These are phyloP conservation scores for Paraphaeosphaeria sporulosa DNA, from an alignment of 2,329 filamentous ascomycete species.

Conservation along the genomic window DNA sequence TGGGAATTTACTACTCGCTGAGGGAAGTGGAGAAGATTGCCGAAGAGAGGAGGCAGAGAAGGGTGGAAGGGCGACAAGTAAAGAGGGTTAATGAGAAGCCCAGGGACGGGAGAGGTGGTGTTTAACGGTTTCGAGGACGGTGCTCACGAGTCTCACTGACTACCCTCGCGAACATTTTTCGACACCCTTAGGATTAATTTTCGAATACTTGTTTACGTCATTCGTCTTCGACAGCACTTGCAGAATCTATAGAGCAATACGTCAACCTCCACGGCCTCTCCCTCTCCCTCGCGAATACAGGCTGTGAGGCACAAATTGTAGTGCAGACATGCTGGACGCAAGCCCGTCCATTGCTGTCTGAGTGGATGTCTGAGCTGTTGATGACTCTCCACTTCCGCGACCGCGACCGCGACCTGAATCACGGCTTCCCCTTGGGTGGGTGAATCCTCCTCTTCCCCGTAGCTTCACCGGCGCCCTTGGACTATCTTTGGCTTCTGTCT, in stretches of 20 bases:
- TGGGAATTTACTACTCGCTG: neutral
- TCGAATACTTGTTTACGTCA: too few species aligned
- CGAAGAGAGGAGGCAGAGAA: too few species aligned
- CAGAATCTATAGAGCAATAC: too few species aligned
- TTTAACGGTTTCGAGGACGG: too few species aligned
- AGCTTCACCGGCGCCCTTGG: slow-evolving; percentile 30
- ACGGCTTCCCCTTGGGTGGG: slow-evolving; percentile 25
- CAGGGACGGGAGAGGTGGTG: neutral
- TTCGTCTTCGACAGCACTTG: too few species aligned
- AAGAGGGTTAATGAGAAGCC: neutral
- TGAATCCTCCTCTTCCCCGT: slow-evolving; percentile 42
- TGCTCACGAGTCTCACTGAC: too few species aligned
- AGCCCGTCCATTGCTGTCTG: slow-evolving; percentile 65
- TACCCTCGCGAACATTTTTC: too few species aligned
- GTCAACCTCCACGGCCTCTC: slow-evolving; percentile 23
- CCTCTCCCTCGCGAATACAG: slow-evolving; percentile 33
- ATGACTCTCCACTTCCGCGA: slow-evolving; percentile 13
- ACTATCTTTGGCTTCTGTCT: slow-evolving; percentile 13
- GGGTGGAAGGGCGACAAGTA: neutral
- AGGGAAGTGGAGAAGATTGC: neutral
- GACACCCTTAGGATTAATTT: too few species aligned
- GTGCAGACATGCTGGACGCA: slow-evolving; percentile 71
- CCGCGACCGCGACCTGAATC: slow-evolving; percentile 21
- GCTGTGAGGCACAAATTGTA: slow-evolving; percentile 71
- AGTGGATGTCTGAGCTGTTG: slow-evolving; percentile 10